These are phyloP conservation scores for Tolypocladium ovalisporum DNA, from an alignment of 2,329 filamentous ascomycete species.

Conservation along the genomic window DNA sequence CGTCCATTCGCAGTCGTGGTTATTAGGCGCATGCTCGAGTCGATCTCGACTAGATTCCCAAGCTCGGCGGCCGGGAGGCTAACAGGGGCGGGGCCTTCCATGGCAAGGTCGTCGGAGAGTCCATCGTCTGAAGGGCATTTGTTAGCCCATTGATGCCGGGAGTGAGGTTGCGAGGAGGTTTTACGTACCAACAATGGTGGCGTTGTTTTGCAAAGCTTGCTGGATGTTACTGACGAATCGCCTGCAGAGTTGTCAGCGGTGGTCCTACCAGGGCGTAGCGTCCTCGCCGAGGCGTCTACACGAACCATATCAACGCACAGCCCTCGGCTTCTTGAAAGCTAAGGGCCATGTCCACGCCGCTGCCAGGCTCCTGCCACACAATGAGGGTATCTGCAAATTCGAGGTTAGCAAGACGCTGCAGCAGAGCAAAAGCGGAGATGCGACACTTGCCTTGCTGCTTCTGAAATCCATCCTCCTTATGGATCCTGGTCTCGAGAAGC, in stretches of 20 bases:
- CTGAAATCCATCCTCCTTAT: slow-evolving; percentile 91
- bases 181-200: neutral
- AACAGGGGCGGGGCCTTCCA: slow-evolving; percentile 62
- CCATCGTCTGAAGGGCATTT: slow-evolving; percentile 53
- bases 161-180: neutral
- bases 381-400: slow-evolving; percentile 73
- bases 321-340: slow-evolving; percentile 97
- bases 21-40: slow-evolving; percentile 70
- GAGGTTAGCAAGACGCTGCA: slow-evolving; percentile 12
- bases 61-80: slow-evolving; percentile 70
- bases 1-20: slow-evolving; percentile 65
- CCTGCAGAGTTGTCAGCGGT: slow-evolving; percentile 38
- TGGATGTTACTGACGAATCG: slow-evolving; percentile 86
- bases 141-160: neutral
- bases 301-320: slow-evolving; percentile 81
- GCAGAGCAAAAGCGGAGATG: slow-evolving; percentile 2
- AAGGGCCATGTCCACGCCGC: slow-evolving; percentile 89
- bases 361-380: slow-evolving; percentile 84
- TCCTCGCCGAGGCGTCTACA: neutral
- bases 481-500: slow-evolving; percentile 80
- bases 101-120: slow-evolving; percentile 72
- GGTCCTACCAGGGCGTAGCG: neutral
- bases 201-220: slow-evolving; percentile 50
- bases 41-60: slow-evolving; percentile 74
- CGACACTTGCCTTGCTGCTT: slow-evolving; percentile 76